phyloP scores from a whole-genome alignment of 2,329 filamentous ascomycete genomes.

The Pezicula neosporulosa region DNA sequence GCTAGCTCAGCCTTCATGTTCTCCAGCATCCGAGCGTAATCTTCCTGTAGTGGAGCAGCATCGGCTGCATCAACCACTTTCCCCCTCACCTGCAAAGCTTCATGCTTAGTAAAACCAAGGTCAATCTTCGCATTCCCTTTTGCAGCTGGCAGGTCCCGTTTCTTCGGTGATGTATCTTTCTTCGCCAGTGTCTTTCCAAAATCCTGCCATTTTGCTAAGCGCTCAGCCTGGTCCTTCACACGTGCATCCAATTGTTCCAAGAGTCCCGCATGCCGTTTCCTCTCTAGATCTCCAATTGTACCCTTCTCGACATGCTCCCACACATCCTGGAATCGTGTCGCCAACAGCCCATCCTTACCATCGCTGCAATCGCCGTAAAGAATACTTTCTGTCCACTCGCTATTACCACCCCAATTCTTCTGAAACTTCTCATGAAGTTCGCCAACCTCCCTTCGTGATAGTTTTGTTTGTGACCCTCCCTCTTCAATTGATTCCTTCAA shows the following conservation, averaged over 20 bases:
- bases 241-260: conserved; percentile 70
- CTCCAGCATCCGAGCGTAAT: conserved; percentile 25
- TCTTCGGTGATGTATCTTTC: conserved; percentile 15
- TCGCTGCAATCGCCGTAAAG: conserved; percentile 60
- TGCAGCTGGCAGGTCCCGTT: conserved; percentile 8
- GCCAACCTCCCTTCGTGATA: conserved; percentile 28
- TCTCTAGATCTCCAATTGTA: conserved; percentile 52
- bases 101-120: conserved; percentile 52
- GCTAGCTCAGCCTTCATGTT: conserved; percentile 25
- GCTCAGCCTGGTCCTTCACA: conserved; percentile 61
- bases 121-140: conserved; percentile 33
- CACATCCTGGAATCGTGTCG: conserved; percentile 63
- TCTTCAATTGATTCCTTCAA: conserved; percentile 29
- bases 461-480: conserved; percentile 15
- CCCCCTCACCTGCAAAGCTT: conserved; percentile 39
- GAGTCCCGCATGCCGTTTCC: conserved; percentile 43
- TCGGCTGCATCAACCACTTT: conserved; percentile 11
- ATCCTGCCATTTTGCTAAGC: conserved; percentile 71
- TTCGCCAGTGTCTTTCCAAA: conserved; percentile 45
- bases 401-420: conserved; percentile 76
- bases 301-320: conserved; percentile 66
- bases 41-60: conserved; percentile 14
- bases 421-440: conserved; percentile 57
- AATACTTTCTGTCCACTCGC: conserved; percentile 69
- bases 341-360: conserved; percentile 60